Base-by-base conservation (phyloP, 192 early-diverging fungal species). In the Coemansia sp. region DNA sequence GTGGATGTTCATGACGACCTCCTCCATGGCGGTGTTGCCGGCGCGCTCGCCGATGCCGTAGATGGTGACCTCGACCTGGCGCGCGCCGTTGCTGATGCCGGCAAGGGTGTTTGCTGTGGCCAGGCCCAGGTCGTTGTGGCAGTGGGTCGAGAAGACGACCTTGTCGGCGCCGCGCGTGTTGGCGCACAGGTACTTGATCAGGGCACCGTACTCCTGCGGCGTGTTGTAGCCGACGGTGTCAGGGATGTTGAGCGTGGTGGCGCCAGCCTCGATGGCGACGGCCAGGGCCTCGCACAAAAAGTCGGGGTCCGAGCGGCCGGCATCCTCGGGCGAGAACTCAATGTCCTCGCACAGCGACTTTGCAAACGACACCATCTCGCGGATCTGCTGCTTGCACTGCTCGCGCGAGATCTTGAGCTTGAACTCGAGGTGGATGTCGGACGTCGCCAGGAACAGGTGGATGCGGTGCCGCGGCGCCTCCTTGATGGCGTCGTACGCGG, bases 41-140 rank as follows among this genome's bases (percentile, higher is more conserved):
- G 95, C 95, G 46, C 95, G 92, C 78, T 98, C 95, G 46, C 95
- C 95, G 56, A 98, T 98, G 24, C 95, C 95, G 78, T 96, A 95
- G 60, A 98, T 90, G 0, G 95, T 93, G 8, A 96, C 93, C 58
- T 98, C 95, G 9, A 98, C 91, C 54, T 98, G 95, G 8, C 93
- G 83, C 13, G 94, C 94, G 29, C 95, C 95, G 67, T 91, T 93
- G 33, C 55, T 59, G 37, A 98, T 80, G 32, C 92, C 95, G 23
- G 93, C 83, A 11, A 98, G 80, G 4, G 94, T 93, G 65, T 98
- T 98, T 27, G 95, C 93, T 0, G 95, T 98, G 20, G 95, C 93
- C 22, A 98, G 80, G 43, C 95, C 95, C 28, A 98, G 81, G 61
- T 98, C 95, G 56, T 98, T 89, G 77, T 98, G 95, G 66, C 95